phyloP scores from a whole-genome alignment of 1,284 basidiomycete species.

The Moesziomyces antarcticus region DNA sequence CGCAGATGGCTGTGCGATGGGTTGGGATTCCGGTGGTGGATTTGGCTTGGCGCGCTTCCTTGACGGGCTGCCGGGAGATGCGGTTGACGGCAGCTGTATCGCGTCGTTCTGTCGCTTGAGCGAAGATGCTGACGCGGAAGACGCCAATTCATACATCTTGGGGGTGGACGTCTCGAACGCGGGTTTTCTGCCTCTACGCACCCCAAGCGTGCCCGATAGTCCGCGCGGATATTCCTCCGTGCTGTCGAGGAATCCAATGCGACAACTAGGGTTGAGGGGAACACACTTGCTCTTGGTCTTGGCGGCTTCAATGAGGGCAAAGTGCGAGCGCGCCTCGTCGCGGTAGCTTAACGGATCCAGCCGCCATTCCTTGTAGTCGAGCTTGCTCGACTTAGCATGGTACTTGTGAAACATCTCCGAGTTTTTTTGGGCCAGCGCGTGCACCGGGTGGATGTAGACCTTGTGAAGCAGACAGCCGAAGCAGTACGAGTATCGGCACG shows the following conservation, averaged over 20 bases:
- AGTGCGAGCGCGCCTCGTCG: constrained; percentile 33
- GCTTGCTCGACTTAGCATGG: constrained; percentile 25
- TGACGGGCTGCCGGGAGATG: constrained; percentile 6
- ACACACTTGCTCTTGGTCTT: constrained; percentile 25
- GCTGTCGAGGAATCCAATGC: constrained; percentile 44
- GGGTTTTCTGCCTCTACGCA: constrained; percentile 4
- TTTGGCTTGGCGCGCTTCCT: constrained; percentile 21
- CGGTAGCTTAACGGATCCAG: constrained; percentile 28
- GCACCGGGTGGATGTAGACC: constrained; percentile 42
- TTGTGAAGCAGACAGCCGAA: constrained; percentile 38
- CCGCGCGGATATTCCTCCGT: constrained; percentile 25
- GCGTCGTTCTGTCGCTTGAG: constrained; percentile 20
- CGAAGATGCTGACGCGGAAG: constrained; percentile 10
- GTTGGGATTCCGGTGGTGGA: background rate
- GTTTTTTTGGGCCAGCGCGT: constrained; percentile 33
- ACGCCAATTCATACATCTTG: constrained; percentile 2
- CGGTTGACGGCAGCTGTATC: constrained; percentile 8
- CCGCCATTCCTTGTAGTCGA: constrained; percentile 45
- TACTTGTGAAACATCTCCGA: constrained; percentile 32
- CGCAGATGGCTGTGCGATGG: background rate
- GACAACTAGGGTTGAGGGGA: constrained; percentile 16
- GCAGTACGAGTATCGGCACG: constrained; percentile 41
- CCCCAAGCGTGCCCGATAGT: constrained; percentile 29
- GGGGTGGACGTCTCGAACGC: constrained; percentile 1
- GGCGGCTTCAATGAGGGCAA: constrained; percentile 43